These are phyloP conservation scores for Starmerella ratchasimensis DNA, from an alignment of 805 yeast genomes.

Conservation along the genomic window DNA sequence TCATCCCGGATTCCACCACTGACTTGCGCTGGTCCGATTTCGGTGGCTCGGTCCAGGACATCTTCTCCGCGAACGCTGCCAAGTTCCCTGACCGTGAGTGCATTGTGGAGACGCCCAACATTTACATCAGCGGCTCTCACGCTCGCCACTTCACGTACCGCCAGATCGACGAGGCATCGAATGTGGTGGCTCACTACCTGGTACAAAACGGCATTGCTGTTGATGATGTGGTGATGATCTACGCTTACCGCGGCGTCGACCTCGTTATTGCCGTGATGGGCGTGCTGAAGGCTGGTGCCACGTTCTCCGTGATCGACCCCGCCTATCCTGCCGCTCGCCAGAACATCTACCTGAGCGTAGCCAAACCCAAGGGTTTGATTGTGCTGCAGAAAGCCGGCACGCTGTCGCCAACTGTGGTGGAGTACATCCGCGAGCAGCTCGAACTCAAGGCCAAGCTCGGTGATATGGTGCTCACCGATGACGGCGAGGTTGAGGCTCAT, in stretches of 20 bases:
- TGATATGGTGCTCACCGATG: slow-evolving; percentile 59
- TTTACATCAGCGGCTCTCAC: slow-evolving; percentile 31
- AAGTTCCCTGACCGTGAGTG: slow-evolving; percentile 76
- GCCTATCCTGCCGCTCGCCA: slow-evolving; percentile 99
- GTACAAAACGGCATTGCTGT: slow-evolving; percentile 64
- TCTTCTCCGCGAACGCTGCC: slow-evolving; percentile 75
- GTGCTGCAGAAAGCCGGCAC: slow-evolving; percentile 84
- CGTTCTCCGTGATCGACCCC: slow-evolving; percentile 96
- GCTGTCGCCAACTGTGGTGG: slow-evolving; percentile 61
- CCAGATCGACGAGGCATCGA: slow-evolving; percentile 87
- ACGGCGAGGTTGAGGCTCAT: slow-evolving; percentile 42
- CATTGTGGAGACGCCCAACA: slow-evolving; percentile 79
- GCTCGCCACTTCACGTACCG: slow-evolving; percentile 68
- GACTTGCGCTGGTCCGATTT: slow-evolving; percentile 83
- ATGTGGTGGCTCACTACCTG: slow-evolving; percentile 80
- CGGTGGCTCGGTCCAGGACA: slow-evolving; percentile 94
- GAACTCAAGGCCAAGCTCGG: slow-evolving; percentile 62
- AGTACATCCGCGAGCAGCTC: slow-evolving; percentile 61
- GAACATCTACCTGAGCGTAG: slow-evolving; percentile 81
- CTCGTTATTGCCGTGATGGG: slow-evolving; percentile 95
- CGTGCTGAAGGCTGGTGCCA: slow-evolving; percentile 95
- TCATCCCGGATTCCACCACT: slow-evolving; percentile 75
- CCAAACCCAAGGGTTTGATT: slow-evolving; percentile 81
- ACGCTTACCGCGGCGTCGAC: slow-evolving; percentile 95
- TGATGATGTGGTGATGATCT: slow-evolving; percentile 96